Conservation (phyloP, 441 rosid species). For the Geranium incanum region DNA sequence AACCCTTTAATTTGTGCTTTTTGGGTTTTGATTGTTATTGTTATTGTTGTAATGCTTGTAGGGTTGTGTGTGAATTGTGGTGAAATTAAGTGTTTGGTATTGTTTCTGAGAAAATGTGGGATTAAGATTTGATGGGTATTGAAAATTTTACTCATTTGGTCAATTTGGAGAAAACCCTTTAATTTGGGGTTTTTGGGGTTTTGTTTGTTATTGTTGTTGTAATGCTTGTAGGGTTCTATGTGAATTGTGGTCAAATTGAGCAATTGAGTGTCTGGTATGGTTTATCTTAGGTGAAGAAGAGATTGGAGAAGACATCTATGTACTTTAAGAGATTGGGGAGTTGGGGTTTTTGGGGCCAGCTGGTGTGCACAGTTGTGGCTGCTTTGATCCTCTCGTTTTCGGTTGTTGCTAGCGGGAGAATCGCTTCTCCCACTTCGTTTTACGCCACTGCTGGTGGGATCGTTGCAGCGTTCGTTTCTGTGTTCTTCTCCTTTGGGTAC, state of each 20-base stretch:
- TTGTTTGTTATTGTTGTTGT: neutral
- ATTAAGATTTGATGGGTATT: too few species aligned
- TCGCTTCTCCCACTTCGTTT: constrained; percentile 69
- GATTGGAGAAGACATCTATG: constrained; percentile 80
- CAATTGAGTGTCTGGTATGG: constrained; percentile 12
- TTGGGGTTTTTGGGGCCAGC: constrained; percentile 95
- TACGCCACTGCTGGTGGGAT: constrained; percentile 86
- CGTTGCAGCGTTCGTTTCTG: constrained; percentile 75
- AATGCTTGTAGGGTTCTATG: neutral
- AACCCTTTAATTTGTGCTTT: too few species aligned
- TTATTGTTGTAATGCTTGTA: too few species aligned
- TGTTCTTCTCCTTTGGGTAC: constrained; percentile 93
- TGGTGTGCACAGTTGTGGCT: constrained; percentile 70
- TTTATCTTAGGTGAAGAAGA: constrained; percentile 64
- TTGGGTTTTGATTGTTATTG: too few species aligned
- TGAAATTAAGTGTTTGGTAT: too few species aligned
- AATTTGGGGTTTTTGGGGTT: neutral
- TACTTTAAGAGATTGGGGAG: constrained; percentile 82
- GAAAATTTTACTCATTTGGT: neutral
- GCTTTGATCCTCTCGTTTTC: constrained; percentile 86
- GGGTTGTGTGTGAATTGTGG: too few species aligned
- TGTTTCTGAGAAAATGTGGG: too few species aligned
- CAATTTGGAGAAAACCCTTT: neutral
- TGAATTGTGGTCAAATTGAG: constrained; percentile 14
- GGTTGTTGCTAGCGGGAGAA: constrained; percentile 60